Conservation (phyloP, 139 green algal genomes). For the Chlamydomonas incerta region DNA sequence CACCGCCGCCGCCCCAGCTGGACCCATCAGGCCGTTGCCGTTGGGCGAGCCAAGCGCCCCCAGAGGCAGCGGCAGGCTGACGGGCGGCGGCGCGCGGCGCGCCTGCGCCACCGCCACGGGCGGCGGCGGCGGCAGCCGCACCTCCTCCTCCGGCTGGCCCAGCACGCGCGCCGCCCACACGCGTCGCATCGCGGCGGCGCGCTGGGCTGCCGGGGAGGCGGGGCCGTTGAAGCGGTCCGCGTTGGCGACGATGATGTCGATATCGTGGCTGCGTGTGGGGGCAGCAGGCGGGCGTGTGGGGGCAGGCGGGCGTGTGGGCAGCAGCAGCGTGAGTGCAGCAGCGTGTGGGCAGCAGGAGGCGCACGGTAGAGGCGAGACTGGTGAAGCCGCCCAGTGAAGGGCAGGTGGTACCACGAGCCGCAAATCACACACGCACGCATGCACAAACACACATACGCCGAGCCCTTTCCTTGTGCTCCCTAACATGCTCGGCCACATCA, state of each 20-base stretch:
- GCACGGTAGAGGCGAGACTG: no score
- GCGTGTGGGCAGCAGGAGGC: no score
- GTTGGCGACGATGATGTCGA: slow-evolving; percentile 18
- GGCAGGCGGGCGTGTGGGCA: not conserved
- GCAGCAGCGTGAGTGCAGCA: no score
- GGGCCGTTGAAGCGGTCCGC: slow-evolving; percentile 36
- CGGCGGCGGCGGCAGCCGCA: not conserved
- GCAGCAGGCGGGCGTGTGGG: not conserved
- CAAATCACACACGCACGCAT: not conserved
- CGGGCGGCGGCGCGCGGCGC: not conserved
- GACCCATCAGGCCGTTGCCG: no score
- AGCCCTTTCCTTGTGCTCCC: no score
- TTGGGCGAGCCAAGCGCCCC: not conserved
- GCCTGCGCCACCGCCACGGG: not conserved
- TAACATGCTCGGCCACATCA: no score
- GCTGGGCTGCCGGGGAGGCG: not conserved
- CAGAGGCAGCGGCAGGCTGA: not conserved
- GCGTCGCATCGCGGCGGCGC: slow-evolving; percentile 2
- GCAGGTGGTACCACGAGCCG: not conserved
- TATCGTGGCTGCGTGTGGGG: slow-evolving; percentile 29
- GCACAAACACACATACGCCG: no score
- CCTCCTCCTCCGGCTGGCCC: not conserved
- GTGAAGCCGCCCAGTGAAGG: no score
- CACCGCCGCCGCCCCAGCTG: no score
- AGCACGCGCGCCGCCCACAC: slow-evolving; percentile 1